These are phyloP conservation scores for Monosporascus ibericus DNA, from an alignment of 2,329 filamentous ascomycete genomes.

Conservation along the genomic window DNA sequence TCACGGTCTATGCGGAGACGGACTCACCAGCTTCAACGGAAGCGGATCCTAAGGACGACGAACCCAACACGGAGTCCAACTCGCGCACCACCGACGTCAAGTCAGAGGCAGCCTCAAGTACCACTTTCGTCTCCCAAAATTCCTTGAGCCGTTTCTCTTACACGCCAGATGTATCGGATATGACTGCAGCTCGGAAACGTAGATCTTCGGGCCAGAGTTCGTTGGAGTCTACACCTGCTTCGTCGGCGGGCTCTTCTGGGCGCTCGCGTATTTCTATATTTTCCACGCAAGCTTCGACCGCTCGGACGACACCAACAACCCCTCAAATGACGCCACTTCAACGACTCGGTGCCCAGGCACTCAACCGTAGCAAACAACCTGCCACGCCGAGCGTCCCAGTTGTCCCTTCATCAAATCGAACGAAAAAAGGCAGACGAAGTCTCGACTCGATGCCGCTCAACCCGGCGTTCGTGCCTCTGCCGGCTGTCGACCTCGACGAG, in stretches of 20 bases:
- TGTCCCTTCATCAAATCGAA: constrained; percentile 14
- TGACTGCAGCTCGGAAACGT: neutral
- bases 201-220: constrained; percentile 16
- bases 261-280: constrained; percentile 9
- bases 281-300: constrained; percentile 35
- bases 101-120: neutral
- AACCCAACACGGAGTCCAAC: constrained; percentile 1
- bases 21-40: constrained; percentile 19
- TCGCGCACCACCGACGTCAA: neutral
- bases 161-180: constrained; percentile 8
- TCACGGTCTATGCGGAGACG: constrained; percentile 40
- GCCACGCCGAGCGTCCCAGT: constrained; percentile 17
- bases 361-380: constrained; percentile 26
- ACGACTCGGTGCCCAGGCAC: constrained; percentile 43
- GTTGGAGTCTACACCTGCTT: constrained; percentile 27
- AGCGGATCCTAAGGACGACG: constrained; percentile 14
- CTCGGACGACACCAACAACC: constrained; percentile 36
- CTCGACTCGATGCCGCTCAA: constrained; percentile 39
- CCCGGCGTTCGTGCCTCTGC: constrained; percentile 49
- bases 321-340: constrained; percentile 44
- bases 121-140: constrained; percentile 22
- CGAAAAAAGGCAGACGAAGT: constrained; percentile 19
- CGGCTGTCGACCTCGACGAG: constrained; percentile 47
- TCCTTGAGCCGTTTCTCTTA: constrained; percentile 28
- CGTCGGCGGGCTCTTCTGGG: constrained; percentile 18